Evolutionary conservation across 75 land plant genomes (phyloP), one percentile per base, ranked within the genome.

Genomic region (Ceratopteris richardii): DNA sequence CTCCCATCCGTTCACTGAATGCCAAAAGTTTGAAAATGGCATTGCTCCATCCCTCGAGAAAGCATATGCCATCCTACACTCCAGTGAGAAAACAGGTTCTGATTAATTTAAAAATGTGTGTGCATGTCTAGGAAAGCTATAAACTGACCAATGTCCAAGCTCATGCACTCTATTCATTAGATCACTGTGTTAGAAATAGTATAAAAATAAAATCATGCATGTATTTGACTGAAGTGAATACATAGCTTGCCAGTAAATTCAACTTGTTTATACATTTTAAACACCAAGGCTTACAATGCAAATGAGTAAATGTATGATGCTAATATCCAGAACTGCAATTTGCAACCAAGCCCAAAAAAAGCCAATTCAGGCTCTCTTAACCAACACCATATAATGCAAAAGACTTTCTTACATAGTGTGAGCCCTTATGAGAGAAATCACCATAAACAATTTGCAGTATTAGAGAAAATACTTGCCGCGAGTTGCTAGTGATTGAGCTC

Each of bases 11-110:
- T 92, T 85, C 62, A 92, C 97, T 74, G 60, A 70, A 69, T 85
- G 89, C 93, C 83, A 92, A 14, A 82, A 11, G 0, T 69, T 19
- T 14, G 97, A 92, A 20, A 85, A 76, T 17, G 95, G 97, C 84
- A 92, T 75, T 23, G 95, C 97, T 22, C 90, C 95, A 80, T 92
- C 97, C 66, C 97, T 84, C 17, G 97, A 88, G 61, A 91, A 91
- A 44, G 97, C 97, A 68, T 82, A 91, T n/a, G 81, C 83, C 97
- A 85, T 88, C 79, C 97, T 90, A 67, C 29, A 36, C 40, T 23
- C 50, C 10, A 64, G 37, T 23, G 25, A 57, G 39, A 21, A 48
- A 27, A 10, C 29, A 24, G 21, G 19, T 25, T 28, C 23, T 31
- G 28, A 61, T 25, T 23, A n/a, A 53, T 16, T 31, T 24, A 12